Evolutionary conservation across 2,329 filamentous ascomycete species (phyloP), one percentile per base, ranked within the genome.

Genomic region (Orbilia javanica): DNA sequence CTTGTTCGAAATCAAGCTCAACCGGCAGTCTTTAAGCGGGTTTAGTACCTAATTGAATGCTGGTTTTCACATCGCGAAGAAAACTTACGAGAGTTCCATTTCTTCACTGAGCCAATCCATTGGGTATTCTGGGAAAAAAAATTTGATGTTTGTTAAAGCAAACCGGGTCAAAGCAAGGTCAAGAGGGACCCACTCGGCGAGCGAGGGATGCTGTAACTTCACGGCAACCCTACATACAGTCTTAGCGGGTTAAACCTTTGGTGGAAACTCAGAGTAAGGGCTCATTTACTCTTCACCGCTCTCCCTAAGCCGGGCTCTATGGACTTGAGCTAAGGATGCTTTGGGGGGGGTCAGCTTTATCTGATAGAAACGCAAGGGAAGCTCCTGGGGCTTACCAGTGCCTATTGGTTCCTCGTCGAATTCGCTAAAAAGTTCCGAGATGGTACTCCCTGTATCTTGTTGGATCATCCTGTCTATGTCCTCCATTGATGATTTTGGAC

Each of bases 71-170:
- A 20, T 8, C 22, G 27, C 13, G 11, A 25, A 39, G 73, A 20
- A 25, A 34, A 13, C 80, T 20, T 68, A 81, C 80, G 94, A 97
- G 20, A 90, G 85, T 77, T 97, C 93, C 92, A 99, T 96, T 84
- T 99, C 96, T 6, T 91, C 90, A 0, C 93, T 94, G 8, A 99
- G 86, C 96, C 96, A 99, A 82, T 97, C 94, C 29, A 99, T 87
- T 84, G 99, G 96, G 84, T 99, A 99, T 81, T 98, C 94, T 1
- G 96, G 96, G 83, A 99, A 99, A 87, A 95, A 97, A 74, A 89
- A 89, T 84, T 97, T 97, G 77, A 99, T 86, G 0, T 91, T 96
- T 10, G 91, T 90, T 84, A 99, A 99, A 0, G 94, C 96, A 82
- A 96, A 96, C 42, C 89, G 87, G 4, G 96, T 99, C 79, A 99